phyloP scores from a whole-genome alignment of 306 rosid genomes.

The Clitoria ternatea region DNA sequence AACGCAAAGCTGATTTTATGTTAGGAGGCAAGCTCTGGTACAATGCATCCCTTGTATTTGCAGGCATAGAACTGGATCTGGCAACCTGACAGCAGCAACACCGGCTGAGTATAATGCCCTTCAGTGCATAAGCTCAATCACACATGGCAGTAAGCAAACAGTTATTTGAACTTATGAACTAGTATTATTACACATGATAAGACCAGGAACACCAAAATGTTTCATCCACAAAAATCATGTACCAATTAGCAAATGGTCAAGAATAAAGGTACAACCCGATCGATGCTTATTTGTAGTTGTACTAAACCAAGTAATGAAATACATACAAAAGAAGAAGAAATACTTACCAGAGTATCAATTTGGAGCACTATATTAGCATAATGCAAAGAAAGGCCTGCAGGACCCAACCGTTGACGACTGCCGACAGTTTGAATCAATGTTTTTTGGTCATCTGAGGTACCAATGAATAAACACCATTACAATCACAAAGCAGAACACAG shows the following conservation, averaged over 20 bases:
- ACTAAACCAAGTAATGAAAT: slow-evolving; percentile 10
- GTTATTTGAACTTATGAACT: not conserved
- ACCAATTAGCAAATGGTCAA: not conserved
- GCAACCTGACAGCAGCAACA: slow-evolving; percentile 57
- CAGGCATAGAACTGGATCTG: slow-evolving; percentile 68
- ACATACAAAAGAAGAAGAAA: slow-evolving; percentile 19
- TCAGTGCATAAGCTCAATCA: not conserved
- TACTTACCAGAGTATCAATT: slow-evolving; percentile 80
- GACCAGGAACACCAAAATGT: slow-evolving; percentile 1
- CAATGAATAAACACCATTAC: slow-evolving; percentile 11
- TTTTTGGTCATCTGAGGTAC: slow-evolving; percentile 44
- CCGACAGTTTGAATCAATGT: slow-evolving; percentile 37
- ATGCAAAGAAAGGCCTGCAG: slow-evolving; percentile 85
- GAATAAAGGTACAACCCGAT: not conserved
- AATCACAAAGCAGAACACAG: slow-evolving; percentile 12
- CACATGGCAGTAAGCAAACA: not conserved
- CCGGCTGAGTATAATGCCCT: slow-evolving; percentile 16
- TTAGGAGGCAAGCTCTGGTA: slow-evolving; percentile 85
- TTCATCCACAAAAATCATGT: not conserved
- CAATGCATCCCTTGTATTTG: slow-evolving; percentile 69
- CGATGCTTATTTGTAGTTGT: not conserved
- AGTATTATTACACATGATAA: not conserved
- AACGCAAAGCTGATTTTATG: slow-evolving; percentile 63
- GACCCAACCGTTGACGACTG: slow-evolving; percentile 60
- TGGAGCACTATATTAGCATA: slow-evolving; percentile 84